Percentiles rank a stretch among this genome's conserved stretches.
Evolutionary conservation across 164 flowering plant genomes (phyloP).

Genomic region (Dillenia suffruticosa): DNA sequence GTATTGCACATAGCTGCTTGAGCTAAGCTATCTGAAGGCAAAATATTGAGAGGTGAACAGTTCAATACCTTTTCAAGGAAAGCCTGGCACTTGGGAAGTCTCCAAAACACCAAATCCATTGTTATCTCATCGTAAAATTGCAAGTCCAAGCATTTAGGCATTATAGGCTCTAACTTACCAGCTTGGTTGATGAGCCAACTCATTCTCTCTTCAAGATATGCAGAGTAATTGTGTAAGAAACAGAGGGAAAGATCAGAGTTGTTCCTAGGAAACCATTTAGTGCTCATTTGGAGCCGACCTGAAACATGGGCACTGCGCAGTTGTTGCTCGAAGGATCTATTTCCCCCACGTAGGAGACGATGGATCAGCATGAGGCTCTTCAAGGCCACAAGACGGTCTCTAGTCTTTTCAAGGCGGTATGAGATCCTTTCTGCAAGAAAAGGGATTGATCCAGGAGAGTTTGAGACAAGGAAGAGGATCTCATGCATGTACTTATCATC

Average conservation of each 20-base stretch:
- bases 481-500: conserved; percentile 57
- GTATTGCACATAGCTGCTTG: conserved; percentile 36
- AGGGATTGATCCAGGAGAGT: conserved; percentile 42
- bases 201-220: conserved; percentile 40
- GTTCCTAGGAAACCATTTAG: conserved; percentile 22
- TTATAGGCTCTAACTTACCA: conserved; percentile 42
- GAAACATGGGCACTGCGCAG: conserved; percentile 29
- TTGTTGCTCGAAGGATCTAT: conserved; percentile 50
- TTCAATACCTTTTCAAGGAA: conserved; percentile 49
- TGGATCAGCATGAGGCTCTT: conserved; percentile 60
- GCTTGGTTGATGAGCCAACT: conserved; percentile 50
- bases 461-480: conserved; percentile 63
- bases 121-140: conserved; percentile 26
- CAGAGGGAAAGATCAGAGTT: conserved; percentile 16
- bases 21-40: conserved; percentile 17
- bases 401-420: conserved; percentile 49
- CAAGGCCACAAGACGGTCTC: conserved; percentile 55
- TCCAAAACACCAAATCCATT: conserved; percentile 33
- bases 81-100: conserved; percentile 38
- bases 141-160: conserved; percentile 15
- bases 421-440: conserved; percentile 48
- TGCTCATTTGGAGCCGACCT: conserved; percentile 38
- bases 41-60: conserved; percentile 31
- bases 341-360: conserved; percentile 63
- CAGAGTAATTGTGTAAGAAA: conserved; percentile 32